Percentiles rank a stretch among this genome's conserved stretches.
phyloP scores from a whole-genome alignment of 2,329 filamentous ascomycete genomes.

The Xylariales sp. region DNA sequence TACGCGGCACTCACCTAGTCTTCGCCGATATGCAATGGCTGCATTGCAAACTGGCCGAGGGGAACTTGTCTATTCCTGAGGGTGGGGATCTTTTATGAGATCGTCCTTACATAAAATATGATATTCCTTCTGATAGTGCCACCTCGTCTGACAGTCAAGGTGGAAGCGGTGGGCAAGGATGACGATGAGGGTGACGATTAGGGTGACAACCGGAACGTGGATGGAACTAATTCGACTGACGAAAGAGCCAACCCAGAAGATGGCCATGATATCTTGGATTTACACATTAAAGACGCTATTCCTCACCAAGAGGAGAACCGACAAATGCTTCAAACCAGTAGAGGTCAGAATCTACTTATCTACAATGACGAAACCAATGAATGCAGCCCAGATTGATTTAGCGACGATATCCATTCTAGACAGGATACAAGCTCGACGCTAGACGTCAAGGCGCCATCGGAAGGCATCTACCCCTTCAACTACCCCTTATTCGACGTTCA shows the following conservation, averaged over 20 bases:
- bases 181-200: background rate
- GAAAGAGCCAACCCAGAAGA: background rate
- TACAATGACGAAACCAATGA: background rate
- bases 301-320: too few species aligned
- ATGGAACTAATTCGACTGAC: background rate
- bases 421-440: background rate
- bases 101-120: background rate
- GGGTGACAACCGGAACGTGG: background rate
- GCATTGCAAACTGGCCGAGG: background rate
- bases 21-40: background rate
- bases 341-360: background rate
- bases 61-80: background rate
- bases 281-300: background rate
- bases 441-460: constrained; percentile 1
- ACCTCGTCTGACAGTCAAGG: background rate
- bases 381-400: background rate
- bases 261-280: background rate
- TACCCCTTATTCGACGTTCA: background rate
- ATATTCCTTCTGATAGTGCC: background rate
- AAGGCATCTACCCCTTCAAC: constrained; percentile 10
- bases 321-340: background rate
- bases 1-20: background rate
- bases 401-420: background rate
- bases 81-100: background rate
- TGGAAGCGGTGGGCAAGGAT: background rate